Percentiles rank a stretch among this genome's conserved stretches.
Evolutionary conservation across 768 basidiomycete genomes (phyloP).

Genomic region (Galerina sulciceps): DNA sequence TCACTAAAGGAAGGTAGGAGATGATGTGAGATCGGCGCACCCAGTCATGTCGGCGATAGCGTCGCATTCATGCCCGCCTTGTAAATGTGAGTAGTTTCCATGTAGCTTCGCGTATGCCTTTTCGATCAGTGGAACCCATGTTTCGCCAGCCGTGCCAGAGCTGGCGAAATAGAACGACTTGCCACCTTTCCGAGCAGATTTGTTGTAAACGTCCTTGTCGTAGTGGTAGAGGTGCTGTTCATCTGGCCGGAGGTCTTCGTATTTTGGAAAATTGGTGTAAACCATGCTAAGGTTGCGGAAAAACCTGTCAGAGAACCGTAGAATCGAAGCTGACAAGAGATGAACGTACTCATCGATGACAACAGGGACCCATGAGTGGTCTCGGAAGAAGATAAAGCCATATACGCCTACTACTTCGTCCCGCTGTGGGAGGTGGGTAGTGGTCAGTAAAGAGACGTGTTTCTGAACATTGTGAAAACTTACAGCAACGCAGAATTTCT

Average conservation of each 20-base stretch:
- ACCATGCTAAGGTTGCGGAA: conserved; percentile 38
- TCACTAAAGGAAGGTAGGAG: not conserved
- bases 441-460: not conserved
- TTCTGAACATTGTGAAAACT: conserved; percentile 6
- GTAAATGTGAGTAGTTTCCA: conserved; percentile 45
- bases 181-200: conserved; percentile 48
- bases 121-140: conserved; percentile 64
- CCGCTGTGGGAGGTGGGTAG: conserved; percentile 29
- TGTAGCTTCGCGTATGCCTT: conserved; percentile 63
- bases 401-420: conserved; percentile 60
- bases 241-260: conserved; percentile 43
- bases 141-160: conserved; percentile 50
- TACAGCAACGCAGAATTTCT: conserved; percentile 45
- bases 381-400: conserved; percentile 62
- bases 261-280: conserved; percentile 53
- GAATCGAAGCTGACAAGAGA: not conserved
- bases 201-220: conserved; percentile 51
- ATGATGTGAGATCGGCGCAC: conserved; percentile 27
- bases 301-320: not conserved
- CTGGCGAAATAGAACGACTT: conserved; percentile 56
- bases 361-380: conserved; percentile 55
- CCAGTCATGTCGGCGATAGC: conserved; percentile 63
- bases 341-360: conserved; percentile 56
- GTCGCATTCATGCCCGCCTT: conserved; percentile 43
- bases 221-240: conserved; percentile 54